Conservation (phyloP, 2,329 filamentous ascomycete genomes). For the Alternaria longipes region DNA sequence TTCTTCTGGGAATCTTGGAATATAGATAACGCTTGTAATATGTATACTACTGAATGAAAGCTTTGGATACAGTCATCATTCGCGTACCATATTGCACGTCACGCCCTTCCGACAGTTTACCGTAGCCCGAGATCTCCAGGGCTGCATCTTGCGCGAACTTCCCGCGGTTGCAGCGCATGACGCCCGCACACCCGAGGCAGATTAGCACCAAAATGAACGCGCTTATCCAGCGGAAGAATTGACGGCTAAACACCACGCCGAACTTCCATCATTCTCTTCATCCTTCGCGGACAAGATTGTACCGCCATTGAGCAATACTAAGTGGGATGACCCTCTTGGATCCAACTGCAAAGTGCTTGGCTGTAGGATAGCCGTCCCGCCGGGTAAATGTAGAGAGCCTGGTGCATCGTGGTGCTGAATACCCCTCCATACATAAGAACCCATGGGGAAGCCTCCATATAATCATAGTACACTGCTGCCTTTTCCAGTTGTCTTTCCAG, state of each 20-base stretch:
- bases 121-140: not conserved
- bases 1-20: not conserved
- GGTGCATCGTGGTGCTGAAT: conserved; percentile 36
- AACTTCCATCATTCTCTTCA: conserved; percentile 21
- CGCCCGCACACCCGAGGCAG: conserved; percentile 36
- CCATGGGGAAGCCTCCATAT: conserved; percentile 28
- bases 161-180: conserved; percentile 14
- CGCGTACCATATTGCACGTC: not conserved
- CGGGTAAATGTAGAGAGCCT: conserved; percentile 42
- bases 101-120: not conserved
- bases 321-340: conserved; percentile 25
- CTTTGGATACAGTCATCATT: not conserved
- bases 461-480: conserved; percentile 9
- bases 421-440: conserved; percentile 38
- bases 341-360: conserved; percentile 28
- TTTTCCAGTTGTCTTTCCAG: conserved; percentile 5
- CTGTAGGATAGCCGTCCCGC: conserved; percentile 39
- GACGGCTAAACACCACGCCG: conserved; percentile 41
- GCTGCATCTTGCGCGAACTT: conserved; percentile 4
- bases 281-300: conserved; percentile 24
- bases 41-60: not conserved
- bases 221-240: conserved; percentile 42
- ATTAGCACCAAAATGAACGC: conserved; percentile 15
- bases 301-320: conserved; percentile 27
- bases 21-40: not conserved